phyloP scores from a whole-genome alignment of 2,329 filamentous ascomycete genomes.

The Dothistroma pini region DNA sequence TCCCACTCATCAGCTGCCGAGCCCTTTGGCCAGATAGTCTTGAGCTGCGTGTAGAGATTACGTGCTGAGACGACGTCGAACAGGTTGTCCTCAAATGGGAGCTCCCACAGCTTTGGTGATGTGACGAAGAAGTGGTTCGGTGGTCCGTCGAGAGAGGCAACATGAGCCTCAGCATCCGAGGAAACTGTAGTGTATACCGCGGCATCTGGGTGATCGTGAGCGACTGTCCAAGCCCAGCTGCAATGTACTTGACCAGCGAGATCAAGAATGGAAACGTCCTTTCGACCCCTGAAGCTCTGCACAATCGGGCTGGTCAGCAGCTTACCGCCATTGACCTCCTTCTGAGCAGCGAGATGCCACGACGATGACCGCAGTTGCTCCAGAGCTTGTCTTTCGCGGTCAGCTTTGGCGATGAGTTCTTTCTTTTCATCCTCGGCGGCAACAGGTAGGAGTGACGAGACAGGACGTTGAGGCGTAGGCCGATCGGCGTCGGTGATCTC shows the following conservation, averaged over 20 bases:
- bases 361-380: slow-evolving; percentile 60
- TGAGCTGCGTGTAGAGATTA: slow-evolving; percentile 79
- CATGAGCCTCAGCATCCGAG: slow-evolving; percentile 34
- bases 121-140: slow-evolving; percentile 81
- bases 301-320: slow-evolving; percentile 55
- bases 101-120: slow-evolving; percentile 69
- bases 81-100: slow-evolving; percentile 80
- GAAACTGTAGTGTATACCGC: slow-evolving; percentile 76
- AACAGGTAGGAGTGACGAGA: slow-evolving; percentile 42
- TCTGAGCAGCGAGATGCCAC: slow-evolving; percentile 62
- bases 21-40: slow-evolving; percentile 56
- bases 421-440: slow-evolving; percentile 37
- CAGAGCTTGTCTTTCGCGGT: slow-evolving; percentile 78
- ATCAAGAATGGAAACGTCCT: slow-evolving; percentile 69
- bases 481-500: slow-evolving; percentile 58
- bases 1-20: slow-evolving; percentile 74
- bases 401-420: slow-evolving; percentile 40
- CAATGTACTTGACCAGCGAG: slow-evolving; percentile 79
- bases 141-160: slow-evolving; percentile 72
- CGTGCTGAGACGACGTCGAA: slow-evolving; percentile 92
- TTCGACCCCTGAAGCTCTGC: slow-evolving; percentile 32
- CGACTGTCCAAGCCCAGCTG: slow-evolving; percentile 95
- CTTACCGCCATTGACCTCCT: slow-evolving; percentile 57
- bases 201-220: slow-evolving; percentile 76
- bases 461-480: slow-evolving; percentile 42